These are phyloP conservation scores for Aureobasidium pullulans DNA, from an alignment of 2,329 filamentous ascomycete species.

Conservation along the genomic window DNA sequence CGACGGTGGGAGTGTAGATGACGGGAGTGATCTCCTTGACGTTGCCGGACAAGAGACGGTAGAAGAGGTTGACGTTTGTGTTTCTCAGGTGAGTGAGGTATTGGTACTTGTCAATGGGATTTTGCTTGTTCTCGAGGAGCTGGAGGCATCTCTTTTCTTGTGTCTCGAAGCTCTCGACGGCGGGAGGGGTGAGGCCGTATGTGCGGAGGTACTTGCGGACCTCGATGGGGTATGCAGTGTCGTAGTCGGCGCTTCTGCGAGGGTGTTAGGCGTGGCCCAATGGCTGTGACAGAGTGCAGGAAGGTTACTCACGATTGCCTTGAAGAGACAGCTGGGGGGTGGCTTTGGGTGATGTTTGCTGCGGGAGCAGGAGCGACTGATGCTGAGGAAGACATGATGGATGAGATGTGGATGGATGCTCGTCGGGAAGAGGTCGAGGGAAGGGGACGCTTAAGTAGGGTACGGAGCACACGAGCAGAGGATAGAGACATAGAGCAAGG, in stretches of 20 bases:
- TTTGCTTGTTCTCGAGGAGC: constrained; percentile 63
- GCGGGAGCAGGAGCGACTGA: constrained; percentile 23
- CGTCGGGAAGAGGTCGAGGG: not conserved
- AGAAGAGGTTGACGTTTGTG: constrained; percentile 75
- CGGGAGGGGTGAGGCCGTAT: constrained; percentile 46
- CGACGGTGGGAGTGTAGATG: constrained; percentile 85
- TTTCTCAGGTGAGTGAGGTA: constrained; percentile 71
- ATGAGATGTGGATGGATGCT: not conserved
- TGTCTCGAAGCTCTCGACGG: constrained; percentile 42
- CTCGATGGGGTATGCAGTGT: constrained; percentile 42
- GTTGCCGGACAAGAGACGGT: constrained; percentile 71
- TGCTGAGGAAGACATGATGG: constrained; percentile 27
- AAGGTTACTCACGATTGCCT: constrained; percentile 19
- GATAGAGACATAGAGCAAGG: constrained; percentile 9
- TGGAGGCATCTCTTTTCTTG: constrained; percentile 54
- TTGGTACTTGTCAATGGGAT: constrained; percentile 72
- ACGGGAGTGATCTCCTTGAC: constrained; percentile 69
- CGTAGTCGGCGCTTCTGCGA: constrained; percentile 39
- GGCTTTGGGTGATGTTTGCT: constrained; percentile 21
- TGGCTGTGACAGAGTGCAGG: not conserved
- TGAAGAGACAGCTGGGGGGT: constrained; percentile 29
- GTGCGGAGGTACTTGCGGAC: constrained; percentile 45
- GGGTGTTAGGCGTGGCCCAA: constrained; percentile 15
- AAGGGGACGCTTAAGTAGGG: constrained; percentile 1
- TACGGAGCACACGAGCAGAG: not conserved